Percentiles rank a stretch among this genome's conserved stretches.
Conservation (phyloP, 1,139 yeast genomes). For the Sugiyamaella xylanicola region DNA sequence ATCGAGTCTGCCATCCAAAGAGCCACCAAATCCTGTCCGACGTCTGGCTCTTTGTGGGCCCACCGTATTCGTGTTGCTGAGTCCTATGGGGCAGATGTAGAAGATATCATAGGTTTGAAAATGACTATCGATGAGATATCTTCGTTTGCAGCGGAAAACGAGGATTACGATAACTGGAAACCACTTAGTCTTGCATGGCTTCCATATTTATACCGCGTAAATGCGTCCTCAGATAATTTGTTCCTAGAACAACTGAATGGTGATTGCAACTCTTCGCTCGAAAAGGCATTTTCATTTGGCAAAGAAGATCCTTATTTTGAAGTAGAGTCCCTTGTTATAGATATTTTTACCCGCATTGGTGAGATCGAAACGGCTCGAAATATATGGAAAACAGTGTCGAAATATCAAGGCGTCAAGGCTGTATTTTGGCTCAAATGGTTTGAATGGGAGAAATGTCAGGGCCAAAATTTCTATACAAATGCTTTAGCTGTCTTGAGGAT, state of each 20-base stretch:
- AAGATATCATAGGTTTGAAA: constrained; percentile 24
- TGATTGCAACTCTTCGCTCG: constrained; percentile 7
- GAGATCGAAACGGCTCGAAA: constrained; percentile 36
- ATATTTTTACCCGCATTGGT: constrained; percentile 9
- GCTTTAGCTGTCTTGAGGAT: constrained; percentile 41
- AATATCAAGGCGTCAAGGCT: constrained; percentile 42
- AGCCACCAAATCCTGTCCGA: constrained; percentile 34
- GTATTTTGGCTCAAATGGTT: constrained; percentile 55
- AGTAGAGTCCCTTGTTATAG: constrained; percentile 23
- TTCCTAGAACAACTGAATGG: constrained; percentile 4
- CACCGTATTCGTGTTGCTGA: constrained; percentile 31
- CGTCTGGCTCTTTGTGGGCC: constrained; percentile 37
- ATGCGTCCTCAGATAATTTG: neutral
- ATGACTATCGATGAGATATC: constrained; percentile 18
- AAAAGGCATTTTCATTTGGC: constrained; percentile 12
- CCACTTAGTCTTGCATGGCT: constrained; percentile 7
- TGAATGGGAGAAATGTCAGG: constrained; percentile 46
- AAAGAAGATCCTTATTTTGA: constrained; percentile 25
- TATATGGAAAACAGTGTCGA: constrained; percentile 41
- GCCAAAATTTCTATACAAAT: constrained; percentile 22
- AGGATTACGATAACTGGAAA: constrained; percentile 19
- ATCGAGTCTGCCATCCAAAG: constrained; percentile 30
- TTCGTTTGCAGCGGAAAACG: constrained; percentile 5
- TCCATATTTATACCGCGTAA: constrained; percentile 14
- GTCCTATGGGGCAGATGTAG: constrained; percentile 20